Evolutionary conservation across 371 early-diverging fungal genomes (phyloP).

Genomic region (Haplosporangium sp.): DNA sequence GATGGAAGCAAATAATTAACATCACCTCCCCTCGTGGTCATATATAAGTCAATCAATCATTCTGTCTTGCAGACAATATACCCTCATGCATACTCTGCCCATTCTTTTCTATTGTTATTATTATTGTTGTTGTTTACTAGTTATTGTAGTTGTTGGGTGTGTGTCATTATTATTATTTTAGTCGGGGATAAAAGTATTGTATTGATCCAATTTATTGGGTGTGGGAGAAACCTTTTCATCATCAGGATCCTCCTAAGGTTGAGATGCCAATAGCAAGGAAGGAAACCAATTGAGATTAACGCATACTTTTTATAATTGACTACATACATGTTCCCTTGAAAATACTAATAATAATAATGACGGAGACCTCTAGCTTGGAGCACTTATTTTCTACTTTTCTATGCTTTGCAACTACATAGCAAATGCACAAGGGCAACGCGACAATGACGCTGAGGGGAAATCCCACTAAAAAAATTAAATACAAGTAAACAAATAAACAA

Average conservation of each 20-base stretch:
- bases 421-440: no score
- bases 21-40: not conserved
- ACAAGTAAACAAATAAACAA: no score
- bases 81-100: no score
- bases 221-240: not conserved
- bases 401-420: not conserved
- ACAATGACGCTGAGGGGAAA: no score
- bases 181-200: not conserved
- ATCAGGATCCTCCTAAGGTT: not conserved
- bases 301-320: not conserved
- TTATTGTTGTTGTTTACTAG: no score
- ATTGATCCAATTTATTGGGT: not conserved
- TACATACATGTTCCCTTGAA: no score
- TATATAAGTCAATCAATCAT: no score
- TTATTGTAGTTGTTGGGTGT: no score
- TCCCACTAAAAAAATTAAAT: no score
- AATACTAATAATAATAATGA: not conserved
- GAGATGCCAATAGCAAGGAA: not conserved
- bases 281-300: not conserved
- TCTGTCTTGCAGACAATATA: no score
- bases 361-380: not conserved
- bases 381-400: not conserved
- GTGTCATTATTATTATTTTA: not conserved
- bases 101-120: no score
- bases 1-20: conserved; percentile 1